Percentiles rank a stretch among this genome's conserved stretches.
phyloP scores from a whole-genome alignment of 2,329 filamentous ascomycete genomes.

The Colletotrichum eleusines region DNA sequence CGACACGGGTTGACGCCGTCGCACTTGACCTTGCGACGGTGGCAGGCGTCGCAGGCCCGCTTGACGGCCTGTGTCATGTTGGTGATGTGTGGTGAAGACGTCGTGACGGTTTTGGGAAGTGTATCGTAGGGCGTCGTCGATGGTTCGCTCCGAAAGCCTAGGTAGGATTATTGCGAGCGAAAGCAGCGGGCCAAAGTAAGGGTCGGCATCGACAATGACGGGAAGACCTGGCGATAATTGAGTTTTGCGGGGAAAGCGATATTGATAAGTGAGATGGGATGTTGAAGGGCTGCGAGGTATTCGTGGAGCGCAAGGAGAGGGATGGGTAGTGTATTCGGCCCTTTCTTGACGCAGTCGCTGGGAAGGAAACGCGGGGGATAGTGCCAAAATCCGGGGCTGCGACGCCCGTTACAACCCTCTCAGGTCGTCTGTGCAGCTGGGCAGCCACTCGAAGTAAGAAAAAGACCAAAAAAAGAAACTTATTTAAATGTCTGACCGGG shows the following conservation, averaged over 20 bases:
- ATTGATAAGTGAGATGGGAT: conserved; percentile 35
- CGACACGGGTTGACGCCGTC: conserved; percentile 78
- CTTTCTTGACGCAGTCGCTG: conserved; percentile 40
- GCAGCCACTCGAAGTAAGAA: not conserved
- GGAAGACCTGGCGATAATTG: conserved; percentile 25
- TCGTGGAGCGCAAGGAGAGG: conserved; percentile 30
- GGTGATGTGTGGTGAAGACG: conserved; percentile 24
- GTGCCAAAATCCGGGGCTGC: conserved; percentile 42
- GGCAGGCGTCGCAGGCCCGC: conserved; percentile 78
- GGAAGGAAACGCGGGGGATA: conserved; percentile 41
- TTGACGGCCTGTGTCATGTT: conserved; percentile 66
- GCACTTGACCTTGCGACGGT: conserved; percentile 81
- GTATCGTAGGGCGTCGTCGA: conserved; percentile 11
- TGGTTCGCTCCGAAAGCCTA: not conserved
- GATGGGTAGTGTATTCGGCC: conserved; percentile 42
- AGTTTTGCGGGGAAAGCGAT: conserved; percentile 39
- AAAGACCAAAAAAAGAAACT: no score
- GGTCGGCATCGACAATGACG: conserved; percentile 34
- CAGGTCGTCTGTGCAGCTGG: conserved; percentile 28
- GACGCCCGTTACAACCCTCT: conserved; percentile 36
- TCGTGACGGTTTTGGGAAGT: conserved; percentile 10
- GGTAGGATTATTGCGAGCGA: conserved; percentile 14
- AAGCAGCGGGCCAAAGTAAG: conserved; percentile 6
- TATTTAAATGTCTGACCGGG: not conserved
- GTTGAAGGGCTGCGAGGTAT: conserved; percentile 8